Percentiles rank a stretch among this genome's conserved stretches.
Evolutionary conservation across 768 basidiomycete species (phyloP).

Genomic region (Auricularia auricula-judae): DNA sequence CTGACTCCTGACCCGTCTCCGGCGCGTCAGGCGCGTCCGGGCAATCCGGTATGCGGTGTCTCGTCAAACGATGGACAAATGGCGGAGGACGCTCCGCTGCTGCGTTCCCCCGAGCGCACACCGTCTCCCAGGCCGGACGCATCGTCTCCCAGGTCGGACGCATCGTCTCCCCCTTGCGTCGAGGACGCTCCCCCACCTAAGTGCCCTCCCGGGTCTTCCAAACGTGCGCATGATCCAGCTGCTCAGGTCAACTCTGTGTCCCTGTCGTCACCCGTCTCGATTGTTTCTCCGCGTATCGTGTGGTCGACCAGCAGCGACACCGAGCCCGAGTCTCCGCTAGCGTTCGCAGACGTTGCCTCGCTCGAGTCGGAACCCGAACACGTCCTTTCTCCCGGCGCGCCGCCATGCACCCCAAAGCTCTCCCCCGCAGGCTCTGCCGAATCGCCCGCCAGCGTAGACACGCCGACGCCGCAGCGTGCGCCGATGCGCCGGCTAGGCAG

Average conservation of each 20-base stretch:
- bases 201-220: background rate
- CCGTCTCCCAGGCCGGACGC: background rate
- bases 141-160: too few relatives aligned
- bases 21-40: background rate
- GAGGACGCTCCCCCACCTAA: background rate
- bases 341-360: background rate
- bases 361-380: background rate
- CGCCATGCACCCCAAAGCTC: background rate
- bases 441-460: background rate
- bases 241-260: background rate
- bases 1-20: background rate
- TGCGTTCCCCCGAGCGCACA: background rate
- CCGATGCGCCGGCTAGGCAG: constrained; percentile 1
- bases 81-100: background rate
- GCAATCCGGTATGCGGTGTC: background rate
- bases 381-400: background rate
- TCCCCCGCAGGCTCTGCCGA: background rate
- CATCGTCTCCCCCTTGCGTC: background rate
- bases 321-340: background rate
- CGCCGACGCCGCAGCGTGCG: background rate
- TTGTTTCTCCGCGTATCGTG: background rate
- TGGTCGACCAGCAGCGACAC: background rate
- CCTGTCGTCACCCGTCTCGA: background rate
- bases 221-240: background rate
- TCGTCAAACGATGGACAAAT: background rate